These are phyloP conservation scores for Brassica cretica DNA, from an alignment of 345 rosid genomes.

Conservation along the genomic window DNA sequence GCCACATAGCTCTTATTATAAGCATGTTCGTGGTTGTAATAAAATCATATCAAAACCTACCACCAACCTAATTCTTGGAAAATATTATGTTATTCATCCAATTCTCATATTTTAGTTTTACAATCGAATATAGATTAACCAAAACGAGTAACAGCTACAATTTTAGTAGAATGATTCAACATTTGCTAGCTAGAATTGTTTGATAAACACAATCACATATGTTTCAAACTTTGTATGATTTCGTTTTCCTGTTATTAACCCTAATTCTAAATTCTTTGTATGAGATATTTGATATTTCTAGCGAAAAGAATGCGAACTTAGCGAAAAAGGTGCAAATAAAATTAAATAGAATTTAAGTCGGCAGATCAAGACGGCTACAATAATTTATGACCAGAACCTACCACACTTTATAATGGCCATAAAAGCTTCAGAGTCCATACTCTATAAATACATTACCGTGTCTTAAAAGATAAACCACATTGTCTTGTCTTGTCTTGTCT, in stretches of 20 bases:
- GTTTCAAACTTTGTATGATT: neutral
- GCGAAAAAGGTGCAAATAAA: neutral
- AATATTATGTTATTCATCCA: neutral
- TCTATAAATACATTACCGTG: conserved; percentile 26
- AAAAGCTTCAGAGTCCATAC: neutral
- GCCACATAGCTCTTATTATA: neutral
- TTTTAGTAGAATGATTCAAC: neutral
- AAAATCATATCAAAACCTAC: neutral
- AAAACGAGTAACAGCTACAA: neutral
- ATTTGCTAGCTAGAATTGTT: neutral
- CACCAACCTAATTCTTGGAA: neutral
- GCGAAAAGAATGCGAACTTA: neutral
- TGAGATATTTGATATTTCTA: neutral
- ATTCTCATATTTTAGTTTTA: neutral
- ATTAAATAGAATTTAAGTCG: conserved; percentile 15
- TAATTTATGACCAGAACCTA: conserved; percentile 32
- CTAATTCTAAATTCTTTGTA: neutral
- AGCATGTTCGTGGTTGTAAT: neutral
- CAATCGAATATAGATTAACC: neutral
- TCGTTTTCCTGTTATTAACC: neutral
- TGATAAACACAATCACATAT: neutral
- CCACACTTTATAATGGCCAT: conserved; percentile 27
- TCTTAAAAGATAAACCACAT: conserved; percentile 18
- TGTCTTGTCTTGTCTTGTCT: conserved; percentile 24
- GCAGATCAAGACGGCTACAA: conserved; percentile 35